Base-by-base conservation (phyloP, 176 grass and related monocot species). In the Oropetium thomaeum region DNA sequence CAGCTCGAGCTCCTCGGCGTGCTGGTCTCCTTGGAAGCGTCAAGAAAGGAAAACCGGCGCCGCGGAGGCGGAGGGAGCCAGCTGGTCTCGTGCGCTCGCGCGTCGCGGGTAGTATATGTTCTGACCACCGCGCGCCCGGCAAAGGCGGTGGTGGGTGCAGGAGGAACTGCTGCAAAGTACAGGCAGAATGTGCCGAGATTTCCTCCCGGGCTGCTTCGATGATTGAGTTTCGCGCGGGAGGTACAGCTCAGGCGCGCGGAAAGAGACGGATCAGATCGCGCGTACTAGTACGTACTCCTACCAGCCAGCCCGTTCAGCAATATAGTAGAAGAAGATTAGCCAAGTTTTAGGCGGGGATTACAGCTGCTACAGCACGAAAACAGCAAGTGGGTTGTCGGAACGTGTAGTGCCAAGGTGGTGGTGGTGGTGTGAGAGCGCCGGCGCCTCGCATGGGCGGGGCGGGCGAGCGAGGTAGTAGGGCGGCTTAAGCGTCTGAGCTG, bases 251-350 rank as follows among this genome's bases (percentile, higher is more conserved):
- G 35, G 58, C 73, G 58, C 29, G 22, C 34, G 38, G 32, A 51
- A 80, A 81, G 43, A 3, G 8, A 27, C 74, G 79, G 73, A 87
- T 82, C 85, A 67, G 79, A 87, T 78, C 74, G 79, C 75, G 79
- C 53, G 79, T 87, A 65, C 73, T n/a, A n/a, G n/a, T n/a, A n/a
- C n/a, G n/a, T n/a, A n/a, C n/a, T n/a, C n/a, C n/a, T n/a, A n/a
- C n/a, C n/a, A n/a, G n/a, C n/a, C 34, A 10, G 27, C 11, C 17
- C 7, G 25, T 23, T 53, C 47, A 2, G n/a, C 22, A n/a, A n/a
- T n/a, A n/a, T n/a, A n/a, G n/a, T 17, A 32, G 44, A 8, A 10
- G 14, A 11, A 2, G 31, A 4, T 16, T 42, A 4, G 11, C 48
- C 16, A 10, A 28, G 58, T 57, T 57, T 70, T 70, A 64, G 65